A percentile compares a stretch with the other conserved stretches of the same genome.
These are phyloP conservation scores for Picea sitchensis DNA, from an alignment of 75 land plant genomes.

Conservation along the genomic window DNA sequence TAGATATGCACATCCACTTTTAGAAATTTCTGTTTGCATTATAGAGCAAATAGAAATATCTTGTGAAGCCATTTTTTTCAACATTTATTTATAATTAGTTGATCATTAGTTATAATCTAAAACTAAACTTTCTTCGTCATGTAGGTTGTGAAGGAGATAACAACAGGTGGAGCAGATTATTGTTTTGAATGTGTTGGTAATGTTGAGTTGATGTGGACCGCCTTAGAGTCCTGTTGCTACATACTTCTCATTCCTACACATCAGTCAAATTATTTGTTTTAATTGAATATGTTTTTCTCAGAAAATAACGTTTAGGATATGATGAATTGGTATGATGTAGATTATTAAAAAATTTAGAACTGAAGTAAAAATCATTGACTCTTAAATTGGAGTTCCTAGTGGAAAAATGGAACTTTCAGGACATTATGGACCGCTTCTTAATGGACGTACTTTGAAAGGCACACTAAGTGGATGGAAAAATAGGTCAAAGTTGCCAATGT, in stretches of 20 bases:
- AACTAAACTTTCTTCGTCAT: neutral
- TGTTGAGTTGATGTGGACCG: constrained; percentile 59
- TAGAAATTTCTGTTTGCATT: no score
- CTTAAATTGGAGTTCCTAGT: constrained; percentile 65
- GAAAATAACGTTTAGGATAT: neutral
- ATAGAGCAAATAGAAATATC: no score
- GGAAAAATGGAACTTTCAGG: constrained; percentile 48
- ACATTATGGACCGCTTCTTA: constrained; percentile 61
- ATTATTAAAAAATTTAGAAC: neutral
- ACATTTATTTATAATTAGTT: neutral
- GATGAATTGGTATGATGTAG: neutral
- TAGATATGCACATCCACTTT: no score
- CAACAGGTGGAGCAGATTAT: constrained; percentile 91
- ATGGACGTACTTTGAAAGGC: constrained; percentile 65
- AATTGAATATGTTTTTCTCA: neutral
- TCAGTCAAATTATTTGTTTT: neutral
- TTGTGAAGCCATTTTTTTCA: neutral
- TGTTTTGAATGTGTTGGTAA: constrained; percentile 92
- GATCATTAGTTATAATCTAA: neutral
- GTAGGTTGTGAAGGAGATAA: constrained; percentile 68
- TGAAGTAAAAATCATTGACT: neutral
- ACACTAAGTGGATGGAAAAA: constrained; percentile 80
- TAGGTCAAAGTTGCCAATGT: constrained; percentile 56
- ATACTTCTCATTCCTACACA: constrained; percentile 21
- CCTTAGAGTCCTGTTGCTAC: constrained; percentile 72